Conservation (phyloP, 2,329 filamentous ascomycete genomes). For the Fusarium odoratissimum region DNA sequence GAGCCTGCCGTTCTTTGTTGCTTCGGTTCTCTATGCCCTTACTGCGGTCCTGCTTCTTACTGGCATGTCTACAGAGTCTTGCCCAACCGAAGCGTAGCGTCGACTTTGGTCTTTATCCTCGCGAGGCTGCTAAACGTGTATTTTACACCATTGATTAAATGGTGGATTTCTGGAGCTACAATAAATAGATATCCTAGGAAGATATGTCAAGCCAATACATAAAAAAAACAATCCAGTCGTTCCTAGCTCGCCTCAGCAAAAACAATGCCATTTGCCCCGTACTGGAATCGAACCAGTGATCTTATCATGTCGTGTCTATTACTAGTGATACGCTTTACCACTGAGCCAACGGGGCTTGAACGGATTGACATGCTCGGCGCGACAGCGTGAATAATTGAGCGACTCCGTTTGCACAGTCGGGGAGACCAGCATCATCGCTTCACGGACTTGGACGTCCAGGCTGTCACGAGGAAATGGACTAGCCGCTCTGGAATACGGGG, state of each 20-base stretch:
- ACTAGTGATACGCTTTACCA: conserved; percentile 1
- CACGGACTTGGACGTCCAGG: too few species aligned
- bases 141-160: accelerated
- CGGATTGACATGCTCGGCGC: accelerated
- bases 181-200: accelerated
- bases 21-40: neutral
- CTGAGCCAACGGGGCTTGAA: neutral
- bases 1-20: conserved; percentile 2
- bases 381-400: too few species aligned
- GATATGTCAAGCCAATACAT: accelerated
- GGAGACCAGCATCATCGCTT: neutral
- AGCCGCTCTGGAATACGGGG: neutral
- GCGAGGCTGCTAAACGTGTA: accelerated
- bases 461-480: neutral
- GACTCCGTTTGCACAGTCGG: neutral
- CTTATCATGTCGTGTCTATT: neutral
- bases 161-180: accelerated
- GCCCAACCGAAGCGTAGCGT: neutral
- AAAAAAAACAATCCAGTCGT: neutral
- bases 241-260: neutral
- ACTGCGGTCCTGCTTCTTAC: neutral
- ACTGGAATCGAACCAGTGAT: neutral
- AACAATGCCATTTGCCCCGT: neutral
- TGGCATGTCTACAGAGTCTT: neutral
- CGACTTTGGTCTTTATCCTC: accelerated